A percentile compares a stretch with the other conserved stretches of the same genome.
Conservation (phyloP, 345 rosid genomes). For the Salix viminalis region DNA sequence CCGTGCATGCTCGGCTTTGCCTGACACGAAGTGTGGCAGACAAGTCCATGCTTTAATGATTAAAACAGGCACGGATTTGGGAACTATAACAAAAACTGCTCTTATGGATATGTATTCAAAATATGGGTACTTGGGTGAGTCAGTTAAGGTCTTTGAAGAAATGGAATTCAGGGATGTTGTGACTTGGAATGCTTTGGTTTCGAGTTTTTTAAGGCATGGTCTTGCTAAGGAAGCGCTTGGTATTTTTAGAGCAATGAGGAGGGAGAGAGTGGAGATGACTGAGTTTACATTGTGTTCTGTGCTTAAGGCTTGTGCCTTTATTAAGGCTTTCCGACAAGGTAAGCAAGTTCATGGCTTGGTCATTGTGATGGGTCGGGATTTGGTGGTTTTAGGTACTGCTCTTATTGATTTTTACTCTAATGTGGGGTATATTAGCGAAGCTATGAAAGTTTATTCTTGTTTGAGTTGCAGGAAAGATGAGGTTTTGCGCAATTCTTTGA, state of each 20-base stretch:
- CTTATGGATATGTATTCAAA: constrained; percentile 69
- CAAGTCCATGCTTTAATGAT: constrained; percentile 74
- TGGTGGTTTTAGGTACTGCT: constrained; percentile 67
- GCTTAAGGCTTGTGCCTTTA: constrained; percentile 57
- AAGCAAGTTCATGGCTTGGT: constrained; percentile 74
- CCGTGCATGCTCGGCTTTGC: constrained; percentile 52
- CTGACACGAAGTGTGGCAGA: constrained; percentile 41
- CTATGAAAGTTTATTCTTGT: constrained; percentile 49
- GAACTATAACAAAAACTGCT: constrained; percentile 61
- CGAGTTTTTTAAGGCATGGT: constrained; percentile 52
- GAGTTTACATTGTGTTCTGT: constrained; percentile 66
- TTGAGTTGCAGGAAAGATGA: constrained; percentile 37
- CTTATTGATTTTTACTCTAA: constrained; percentile 63
- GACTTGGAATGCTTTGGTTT: constrained; percentile 71
- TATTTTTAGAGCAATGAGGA: constrained; percentile 52
- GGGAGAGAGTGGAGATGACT: constrained; percentile 43
- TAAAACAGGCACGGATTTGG: constrained; percentile 49
- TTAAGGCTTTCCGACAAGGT: constrained; percentile 53
- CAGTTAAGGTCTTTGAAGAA: constrained; percentile 50
- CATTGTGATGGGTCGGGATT: constrained; percentile 60
- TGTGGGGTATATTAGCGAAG: constrained; percentile 43
- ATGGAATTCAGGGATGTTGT: constrained; percentile 55
- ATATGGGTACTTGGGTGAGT: constrained; percentile 40
- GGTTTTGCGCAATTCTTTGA: constrained; percentile 60
- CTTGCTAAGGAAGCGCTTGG: constrained; percentile 49